Conservation (phyloP, 2,329 filamentous ascomycete genomes). For the Lachnellula suecica region DNA sequence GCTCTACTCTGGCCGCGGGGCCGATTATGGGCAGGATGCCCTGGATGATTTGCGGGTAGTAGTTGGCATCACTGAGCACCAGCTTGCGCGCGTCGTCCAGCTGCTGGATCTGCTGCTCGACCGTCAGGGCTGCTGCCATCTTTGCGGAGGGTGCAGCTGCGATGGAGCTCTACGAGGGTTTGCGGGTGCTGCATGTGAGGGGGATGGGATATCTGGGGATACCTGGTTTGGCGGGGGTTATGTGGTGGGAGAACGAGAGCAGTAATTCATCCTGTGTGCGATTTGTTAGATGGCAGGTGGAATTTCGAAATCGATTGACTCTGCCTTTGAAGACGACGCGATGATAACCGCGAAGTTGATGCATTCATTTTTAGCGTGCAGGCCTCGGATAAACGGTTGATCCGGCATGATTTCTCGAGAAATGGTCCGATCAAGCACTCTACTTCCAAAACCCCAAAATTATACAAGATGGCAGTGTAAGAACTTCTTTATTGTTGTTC, state of each 20-base stretch:
- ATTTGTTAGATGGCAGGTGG: background rate
- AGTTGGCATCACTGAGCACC: slow-evolving; percentile 79
- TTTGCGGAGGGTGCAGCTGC: slow-evolving; percentile 11
- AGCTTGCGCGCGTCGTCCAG: slow-evolving; percentile 88
- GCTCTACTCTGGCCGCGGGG: slow-evolving; percentile 69
- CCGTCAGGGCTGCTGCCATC: slow-evolving; percentile 57
- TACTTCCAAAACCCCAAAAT: background rate
- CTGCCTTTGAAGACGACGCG: slow-evolving; percentile 2
- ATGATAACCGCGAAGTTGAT: background rate
- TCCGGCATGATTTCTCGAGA: too few species aligned
- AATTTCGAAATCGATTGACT: background rate
- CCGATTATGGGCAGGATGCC: slow-evolving; percentile 91
- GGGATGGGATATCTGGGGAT: slow-evolving; percentile 7
- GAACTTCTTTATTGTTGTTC: background rate
- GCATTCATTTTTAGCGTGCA: background rate
- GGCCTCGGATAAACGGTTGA: too few species aligned
- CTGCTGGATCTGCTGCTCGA: slow-evolving; percentile 79
- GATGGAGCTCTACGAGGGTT: slow-evolving; percentile 25
- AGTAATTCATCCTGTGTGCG: slow-evolving; percentile 17
- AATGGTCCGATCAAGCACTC: background rate
- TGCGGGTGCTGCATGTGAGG: slow-evolving; percentile 21
- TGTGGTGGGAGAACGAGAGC: background rate
- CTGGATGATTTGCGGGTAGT: slow-evolving; percentile 89
- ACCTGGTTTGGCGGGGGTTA: slow-evolving; percentile 15
- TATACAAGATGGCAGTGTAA: slow-evolving; percentile 31